Base-by-base conservation (phyloP, 306 rosid species). In the Prunus dulcis region DNA sequence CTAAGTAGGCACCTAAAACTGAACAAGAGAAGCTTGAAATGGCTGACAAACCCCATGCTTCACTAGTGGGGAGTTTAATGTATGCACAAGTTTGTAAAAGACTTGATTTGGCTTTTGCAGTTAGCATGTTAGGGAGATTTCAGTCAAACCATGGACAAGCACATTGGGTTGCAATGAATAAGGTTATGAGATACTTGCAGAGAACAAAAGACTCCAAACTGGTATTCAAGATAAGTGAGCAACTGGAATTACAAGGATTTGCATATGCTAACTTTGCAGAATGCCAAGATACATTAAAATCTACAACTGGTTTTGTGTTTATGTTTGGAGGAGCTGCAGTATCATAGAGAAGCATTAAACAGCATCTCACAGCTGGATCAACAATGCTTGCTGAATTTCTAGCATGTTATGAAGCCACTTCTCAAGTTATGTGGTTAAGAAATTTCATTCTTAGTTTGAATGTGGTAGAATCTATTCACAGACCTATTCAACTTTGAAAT, bases 331-430 rank as follows among this genome's bases (percentile, higher is more conserved):
- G 51, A 13, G 52, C 12, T 30, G 23, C 22, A 17, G 1, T 66
- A 2, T 66, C 23, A 1, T 66, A 52, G 10, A 66, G 9, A 5
- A 66, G 51, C 0, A 47, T 45, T 0, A 66, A 66, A 30, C 23
- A 18, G 0, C 12, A 23, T 15, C 6, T 66, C 0, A 32, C 4
- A 0, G 17, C 11, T 1, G 13, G 12, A 3, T 66, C 25, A 0
- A 66, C 49, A 0, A 66, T 38, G 17, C 71, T 30, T 38, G 43
- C 2, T 38, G 9, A 38, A 1, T 38, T 38, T 6, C 43, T 38
- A 38, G 9, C 43, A 0, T 66, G 49, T 4, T 66, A 28, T 34
- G 52, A 66, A 27, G 71, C 71, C 13, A 66, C 50, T 0, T 11
- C 19, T 3, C n/a, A 66, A 0, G 11, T 9, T 30, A 28, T 17